Evolutionary conservation across 805 yeast genomes (phyloP), one percentile per base, ranked within the genome.

Genomic region (Zygotorulaspora florentina): DNA sequence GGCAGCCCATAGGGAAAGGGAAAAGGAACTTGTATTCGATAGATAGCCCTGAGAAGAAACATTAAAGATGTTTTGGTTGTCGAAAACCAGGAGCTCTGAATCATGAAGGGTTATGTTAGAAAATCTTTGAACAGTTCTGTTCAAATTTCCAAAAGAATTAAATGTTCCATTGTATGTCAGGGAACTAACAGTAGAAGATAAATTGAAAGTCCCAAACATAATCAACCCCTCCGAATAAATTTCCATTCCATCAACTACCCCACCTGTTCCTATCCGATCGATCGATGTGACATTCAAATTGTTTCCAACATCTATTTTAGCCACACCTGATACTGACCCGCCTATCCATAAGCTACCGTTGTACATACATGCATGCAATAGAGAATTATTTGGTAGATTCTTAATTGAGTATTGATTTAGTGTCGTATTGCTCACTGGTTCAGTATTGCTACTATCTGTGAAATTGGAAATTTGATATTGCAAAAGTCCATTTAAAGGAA

Each of bases 401-500:
- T 62, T 48, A 3, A 69, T 56, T 0, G 80, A 73, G 29, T 69
- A 50, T 11, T 52, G 39, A 46, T 73, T 72, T 35, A 83, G 50
- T 1, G 77, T 59, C 0, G 85, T 72, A 52, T 77, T 73, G 0
- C 81, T 79, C 34, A 80, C 67, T 20, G 47, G 58, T 43, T 66
- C 53, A 8, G 65, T 55, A 34, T 59, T 53, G 11, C 64, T 57
- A 20, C 62, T 52, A 10, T 56, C 50, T 8, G 83, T 68, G 61
- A 85, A 87, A 61, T 89, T 89, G 2, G 77, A 65, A 30, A 81
- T 66, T 1, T 87, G 81, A 64, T 83, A 93, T 66, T 91, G 96
- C 59, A 91, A 87, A 16, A 91, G 56, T 8, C 95, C 96, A 62
- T 86, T 85, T 41, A 90, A 62, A 2, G 71, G 58, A 28, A 80